Percentiles rank a stretch among this genome's conserved stretches.
Evolutionary conservation across 805 yeast genomes (phyloP).

Genomic region (Hanseniaspora occidentalis): DNA sequence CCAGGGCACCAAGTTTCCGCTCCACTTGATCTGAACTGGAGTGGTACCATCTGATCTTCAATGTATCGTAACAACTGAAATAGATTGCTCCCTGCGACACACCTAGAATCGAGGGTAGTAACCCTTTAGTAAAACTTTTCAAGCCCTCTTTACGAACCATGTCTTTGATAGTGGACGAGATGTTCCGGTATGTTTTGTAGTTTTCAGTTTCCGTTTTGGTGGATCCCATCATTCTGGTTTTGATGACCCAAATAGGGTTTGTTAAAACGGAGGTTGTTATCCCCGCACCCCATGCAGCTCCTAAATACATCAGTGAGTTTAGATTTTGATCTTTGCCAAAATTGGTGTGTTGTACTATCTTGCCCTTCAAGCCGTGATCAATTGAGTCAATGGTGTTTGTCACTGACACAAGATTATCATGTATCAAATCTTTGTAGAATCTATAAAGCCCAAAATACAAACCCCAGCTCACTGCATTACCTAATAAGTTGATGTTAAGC

Average conservation of each 20-base stretch:
- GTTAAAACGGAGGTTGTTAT: constrained; percentile 61
- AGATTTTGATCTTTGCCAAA: constrained; percentile 23
- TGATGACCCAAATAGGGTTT: constrained; percentile 92
- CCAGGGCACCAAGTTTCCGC: constrained; percentile 32
- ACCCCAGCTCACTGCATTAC: constrained; percentile 84
- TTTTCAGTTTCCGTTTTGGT: constrained; percentile 11
- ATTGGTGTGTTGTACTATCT: constrained; percentile 3
- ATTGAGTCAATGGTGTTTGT: background rate
- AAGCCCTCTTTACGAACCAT: constrained; percentile 46
- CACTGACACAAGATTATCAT: constrained; percentile 11
- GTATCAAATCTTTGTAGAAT: constrained; percentile 34
- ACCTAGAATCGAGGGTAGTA: constrained; percentile 61
- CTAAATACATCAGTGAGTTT: constrained; percentile 34
- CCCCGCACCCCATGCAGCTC: constrained; percentile 62
- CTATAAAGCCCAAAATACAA: constrained; percentile 72
- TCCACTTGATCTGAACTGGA: constrained; percentile 3
- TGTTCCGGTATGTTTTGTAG: constrained; percentile 33
- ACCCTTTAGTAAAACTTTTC: constrained; percentile 57
- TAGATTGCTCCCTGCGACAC: constrained; percentile 87
- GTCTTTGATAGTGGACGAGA: constrained; percentile 39
- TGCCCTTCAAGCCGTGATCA: too few relatives aligned
- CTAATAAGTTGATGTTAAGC: constrained; percentile 63
- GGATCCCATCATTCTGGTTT: constrained; percentile 70
- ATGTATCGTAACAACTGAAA: constrained; percentile 70
- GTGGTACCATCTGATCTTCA: constrained; percentile 34